Evolutionary conservation across 2,329 filamentous ascomycete species (phyloP), one percentile per base, ranked within the genome.

Genomic region (Arthrobotrys pseudoclavata): DNA sequence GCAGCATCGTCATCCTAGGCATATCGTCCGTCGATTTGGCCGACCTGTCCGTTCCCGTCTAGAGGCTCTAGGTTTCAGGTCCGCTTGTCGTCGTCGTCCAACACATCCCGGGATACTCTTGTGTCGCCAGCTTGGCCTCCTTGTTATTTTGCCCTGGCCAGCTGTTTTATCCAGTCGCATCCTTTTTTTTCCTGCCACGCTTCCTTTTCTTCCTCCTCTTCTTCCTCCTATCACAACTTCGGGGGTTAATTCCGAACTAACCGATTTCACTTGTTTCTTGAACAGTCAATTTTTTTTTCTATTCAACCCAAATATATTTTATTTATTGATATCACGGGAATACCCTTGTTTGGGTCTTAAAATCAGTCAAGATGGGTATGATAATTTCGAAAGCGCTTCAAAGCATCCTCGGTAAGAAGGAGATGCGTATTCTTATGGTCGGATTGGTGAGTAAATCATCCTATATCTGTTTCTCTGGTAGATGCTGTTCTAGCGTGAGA

Each of bases 391-490:
- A 96, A 90, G 86, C 98, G 84, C 96, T 98, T 86, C 93, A 97
- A 85, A 91, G 91, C 88, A 90, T 98, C 86, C 97, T 93, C 91
- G 94, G 95, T 84, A 97, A 97, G 92, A 98, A 98, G 91, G 96
- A 99, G 91, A 99, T 99, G 96, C 91, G 96, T 89, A 97, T 99
- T 88, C 87, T 99, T 86, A 99, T 99, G 96, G 94, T 99, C 83
- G 96, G 96, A 90, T 91, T 99, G 84, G 81, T 82, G 66, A 72
- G 81, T 81, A 48, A 34, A 12, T 37, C 53, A 20, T 24, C 45
- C 42, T 62, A 47, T 55, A 20, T 53, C 55, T 40, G 20, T 50
- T 12, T 9, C 2, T 34, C 20, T n/a, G 5, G 61, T 48, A 31
- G 34, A 60, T 60, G 18, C 22, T 50, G 10, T 20, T n/a, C 22